These are phyloP conservation scores for Apiospora sp. DNA, from an alignment of 2,329 filamentous ascomycete genomes.

Conservation along the genomic window DNA sequence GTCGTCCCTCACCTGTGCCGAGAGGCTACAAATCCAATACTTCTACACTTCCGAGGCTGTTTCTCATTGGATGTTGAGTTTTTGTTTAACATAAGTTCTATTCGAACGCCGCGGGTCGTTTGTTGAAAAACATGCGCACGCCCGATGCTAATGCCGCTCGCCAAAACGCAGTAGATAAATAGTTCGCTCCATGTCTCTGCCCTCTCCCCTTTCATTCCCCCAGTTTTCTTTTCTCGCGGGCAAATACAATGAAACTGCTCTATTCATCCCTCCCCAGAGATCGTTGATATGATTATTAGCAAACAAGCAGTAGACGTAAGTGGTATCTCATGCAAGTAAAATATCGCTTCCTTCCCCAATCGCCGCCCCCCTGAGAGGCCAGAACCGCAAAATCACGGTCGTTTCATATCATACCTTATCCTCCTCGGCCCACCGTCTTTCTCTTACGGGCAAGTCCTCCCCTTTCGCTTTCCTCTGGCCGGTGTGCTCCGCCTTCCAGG, in stretches of 20 bases:
- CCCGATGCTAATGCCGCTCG: conserved; percentile 19
- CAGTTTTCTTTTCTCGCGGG: neutral
- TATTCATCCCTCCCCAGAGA: neutral
- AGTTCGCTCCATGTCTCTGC: neutral
- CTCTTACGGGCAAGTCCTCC: conserved; percentile 65
- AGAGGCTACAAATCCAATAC: neutral
- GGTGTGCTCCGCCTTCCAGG: conserved; percentile 80
- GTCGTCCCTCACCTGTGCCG: neutral
- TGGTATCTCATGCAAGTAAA: conserved; percentile 24
- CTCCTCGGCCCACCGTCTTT: conserved; percentile 78
- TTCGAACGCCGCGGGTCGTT: conserved; percentile 24
- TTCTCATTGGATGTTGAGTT: conserved; percentile 25
- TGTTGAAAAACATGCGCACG: conserved; percentile 26
- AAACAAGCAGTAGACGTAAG: conserved; percentile 6
- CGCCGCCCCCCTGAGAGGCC: neutral
- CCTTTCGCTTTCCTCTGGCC: conserved; percentile 64
- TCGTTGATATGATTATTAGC: neutral
- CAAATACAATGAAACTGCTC: neutral
- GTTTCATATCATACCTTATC: conserved; percentile 39
- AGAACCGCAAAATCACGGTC: neutral
- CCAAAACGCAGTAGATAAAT: conserved; percentile 20
- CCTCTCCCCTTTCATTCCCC: neutral
- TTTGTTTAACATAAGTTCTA: conserved; percentile 24
- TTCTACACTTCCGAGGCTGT: neutral
- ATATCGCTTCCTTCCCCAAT: neutral